Evolutionary conservation across 768 basidiomycete species (phyloP).

Genomic region (Chiua virens): DNA sequence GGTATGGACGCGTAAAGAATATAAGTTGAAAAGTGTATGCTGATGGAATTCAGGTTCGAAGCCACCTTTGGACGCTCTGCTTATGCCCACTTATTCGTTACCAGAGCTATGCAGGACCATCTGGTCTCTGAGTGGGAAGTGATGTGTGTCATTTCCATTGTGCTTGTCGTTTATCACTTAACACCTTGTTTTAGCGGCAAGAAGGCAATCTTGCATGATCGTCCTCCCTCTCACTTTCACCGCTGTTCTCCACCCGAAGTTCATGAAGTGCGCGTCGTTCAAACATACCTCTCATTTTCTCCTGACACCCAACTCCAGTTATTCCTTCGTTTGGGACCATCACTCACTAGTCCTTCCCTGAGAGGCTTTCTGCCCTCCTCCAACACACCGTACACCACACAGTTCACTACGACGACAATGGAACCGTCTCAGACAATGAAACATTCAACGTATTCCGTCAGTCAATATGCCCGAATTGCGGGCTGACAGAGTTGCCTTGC

Average conservation of each 20-base stretch:
- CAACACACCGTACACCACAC: conserved; percentile 55
- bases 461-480: conserved; percentile 50
- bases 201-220: conserved; percentile 82
- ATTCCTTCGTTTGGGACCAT: conserved; percentile 47
- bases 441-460: conserved; percentile 13
- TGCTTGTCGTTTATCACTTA: background rate
- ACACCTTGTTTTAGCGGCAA: conserved; percentile 55
- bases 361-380: conserved; percentile 54
- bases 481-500: conserved; percentile 74
- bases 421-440: conserved; percentile 23
- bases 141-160: conserved; percentile 48
- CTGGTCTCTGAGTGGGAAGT: conserved; percentile 75
- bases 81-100: conserved; percentile 92
- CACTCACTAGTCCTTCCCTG: conserved; percentile 35
- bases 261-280: conserved; percentile 61
- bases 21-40: background rate
- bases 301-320: conserved; percentile 36
- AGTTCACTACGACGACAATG: conserved; percentile 51
- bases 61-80: conserved; percentile 73
- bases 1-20: conserved; percentile 43
- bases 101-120: conserved; percentile 76
- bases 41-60: conserved; percentile 68
- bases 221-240: conserved; percentile 86
- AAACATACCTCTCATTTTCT: background rate
- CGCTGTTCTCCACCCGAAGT: conserved; percentile 65